Conservation (phyloP, 2,329 filamentous ascomycete genomes). For the Orbilia ellipsospora region DNA sequence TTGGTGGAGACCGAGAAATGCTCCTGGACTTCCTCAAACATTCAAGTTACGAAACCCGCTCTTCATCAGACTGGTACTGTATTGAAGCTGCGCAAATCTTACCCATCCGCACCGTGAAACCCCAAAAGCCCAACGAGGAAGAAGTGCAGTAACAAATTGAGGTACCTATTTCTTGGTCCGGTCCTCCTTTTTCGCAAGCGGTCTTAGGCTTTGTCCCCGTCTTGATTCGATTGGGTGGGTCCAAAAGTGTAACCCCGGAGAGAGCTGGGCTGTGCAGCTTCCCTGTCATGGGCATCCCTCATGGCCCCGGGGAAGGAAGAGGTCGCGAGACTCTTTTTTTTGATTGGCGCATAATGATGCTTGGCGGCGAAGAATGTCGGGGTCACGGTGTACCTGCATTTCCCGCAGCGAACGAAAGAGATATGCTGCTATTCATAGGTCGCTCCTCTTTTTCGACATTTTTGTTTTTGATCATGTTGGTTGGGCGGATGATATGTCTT, state of each 20-base stretch:
- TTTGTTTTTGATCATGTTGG: not conserved
- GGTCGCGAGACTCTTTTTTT: conserved; percentile 11
- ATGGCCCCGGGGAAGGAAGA: too few species aligned
- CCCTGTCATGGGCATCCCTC: conserved; percentile 10
- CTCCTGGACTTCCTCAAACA: conserved; percentile 26
- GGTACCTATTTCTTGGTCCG: conserved; percentile 32
- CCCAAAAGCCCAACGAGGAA: conserved; percentile 26
- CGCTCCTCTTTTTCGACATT: not conserved
- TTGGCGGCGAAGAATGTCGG: conserved; percentile 50
- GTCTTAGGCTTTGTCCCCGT: too few species aligned
- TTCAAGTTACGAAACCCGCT: conserved; percentile 37
- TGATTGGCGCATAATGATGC: conserved; percentile 51
- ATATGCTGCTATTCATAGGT: conserved; percentile 29
- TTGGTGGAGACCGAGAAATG: conserved; percentile 4
- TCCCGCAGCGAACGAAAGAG: conserved; percentile 1
- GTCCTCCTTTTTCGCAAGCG: conserved; percentile 3
- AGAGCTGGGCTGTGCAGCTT: conserved; percentile 53
- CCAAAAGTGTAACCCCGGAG: conserved; percentile 39
- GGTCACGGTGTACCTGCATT: conserved; percentile 51
- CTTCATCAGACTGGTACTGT: conserved; percentile 26
- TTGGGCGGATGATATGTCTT: not conserved
- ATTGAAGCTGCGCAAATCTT: conserved; percentile 44
- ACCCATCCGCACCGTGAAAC: conserved; percentile 37
- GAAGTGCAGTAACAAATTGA: conserved; percentile 4
- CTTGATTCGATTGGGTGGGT: conserved; percentile 42